Base-by-base conservation (phyloP, 1,139 yeast genomes). In the Zygosaccharomyces sapae region DNA sequence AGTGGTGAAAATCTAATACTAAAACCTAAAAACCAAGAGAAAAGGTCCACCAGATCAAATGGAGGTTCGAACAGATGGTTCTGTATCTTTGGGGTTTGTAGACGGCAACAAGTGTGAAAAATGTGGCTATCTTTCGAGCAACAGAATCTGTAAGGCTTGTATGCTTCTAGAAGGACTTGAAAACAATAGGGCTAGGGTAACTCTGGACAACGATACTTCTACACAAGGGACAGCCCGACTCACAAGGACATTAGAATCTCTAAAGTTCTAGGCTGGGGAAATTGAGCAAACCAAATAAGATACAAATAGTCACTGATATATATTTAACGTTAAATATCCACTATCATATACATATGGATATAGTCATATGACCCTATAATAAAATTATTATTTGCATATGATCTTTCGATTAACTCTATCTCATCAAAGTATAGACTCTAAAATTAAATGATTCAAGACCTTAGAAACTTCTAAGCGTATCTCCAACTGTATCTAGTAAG, bases 91-190 rank as follows among this genome's bases (percentile, higher is more conserved):
- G 34, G 55, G 51, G 4, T 75, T 71, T 54, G 71, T 70, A 16
- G 86, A 81, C 58, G 88, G 88, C 3, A 83, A 82, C 58, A 73
- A 79, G 48, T 92, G 99, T 69, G 88, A 83, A 55, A 80, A 82
- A 53, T 92, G 99, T 69, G 97, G 97, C 0, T 92, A 92, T 63
- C 70, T 94, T 38, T 86, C 97, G 0, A 86, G 94, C 53, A 92
- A 92, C 65, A 77, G 72, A 58, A 78, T 89, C 9, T 92, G 99
- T 69, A 92, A 92, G 68, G 98, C 98, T 0, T 92, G 99, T 69
- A 79, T 86, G 53, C 71, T 92, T 35, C 70, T 94, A 41, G 89
- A 86, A 50, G 97, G 97, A 0, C 75, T 94, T 47, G 95, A 90
- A 58, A 75, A 79, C 50, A 83, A 77, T 55, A 74, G 94, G 56